Evolutionary conservation across 1,139 yeast genomes (phyloP).

Genomic region (Yamadazyma pseudoaaseri): DNA sequence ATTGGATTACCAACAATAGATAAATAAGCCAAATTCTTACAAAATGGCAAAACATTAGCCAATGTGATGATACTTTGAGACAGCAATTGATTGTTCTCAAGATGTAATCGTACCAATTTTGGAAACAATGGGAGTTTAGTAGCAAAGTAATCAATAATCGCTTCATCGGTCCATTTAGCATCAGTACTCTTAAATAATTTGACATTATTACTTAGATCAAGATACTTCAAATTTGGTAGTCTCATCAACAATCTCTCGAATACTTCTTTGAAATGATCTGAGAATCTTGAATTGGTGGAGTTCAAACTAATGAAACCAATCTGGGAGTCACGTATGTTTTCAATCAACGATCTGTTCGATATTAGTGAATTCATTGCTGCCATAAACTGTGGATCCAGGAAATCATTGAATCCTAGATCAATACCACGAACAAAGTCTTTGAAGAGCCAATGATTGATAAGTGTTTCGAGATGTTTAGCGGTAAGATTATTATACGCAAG

Average conservation of each 20-base stretch:
- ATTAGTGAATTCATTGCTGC: slow-evolving; percentile 24
- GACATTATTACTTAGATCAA: slow-evolving; percentile 68
- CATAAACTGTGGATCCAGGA: slow-evolving; percentile 36
- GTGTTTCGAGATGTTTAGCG: slow-evolving; percentile 45
- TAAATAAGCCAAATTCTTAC: slow-evolving; percentile 54
- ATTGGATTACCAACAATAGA: slow-evolving; percentile 61
- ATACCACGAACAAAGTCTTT: slow-evolving; percentile 48
- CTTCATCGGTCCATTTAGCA: slow-evolving; percentile 1
- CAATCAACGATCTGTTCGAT: slow-evolving; percentile 18
- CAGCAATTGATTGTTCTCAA: slow-evolving; percentile 58
- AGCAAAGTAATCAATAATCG: slow-evolving; percentile 36
- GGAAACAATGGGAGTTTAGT: slow-evolving; percentile 60
- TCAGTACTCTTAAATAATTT: slow-evolving; percentile 37
- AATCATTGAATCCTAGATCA: slow-evolving; percentile 72
- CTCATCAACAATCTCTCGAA: slow-evolving; percentile 32
- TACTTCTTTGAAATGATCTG: slow-evolving; percentile 30
- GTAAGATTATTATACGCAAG: slow-evolving; percentile 65
- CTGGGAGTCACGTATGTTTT: slow-evolving; percentile 26
- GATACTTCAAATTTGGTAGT: slow-evolving; percentile 56
- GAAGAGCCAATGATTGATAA: slow-evolving; percentile 45
- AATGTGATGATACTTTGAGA: slow-evolving; percentile 50
- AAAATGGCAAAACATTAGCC: slow-evolving; percentile 62
- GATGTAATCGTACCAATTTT: slow-evolving; percentile 53
- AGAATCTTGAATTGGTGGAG: slow-evolving; percentile 54
- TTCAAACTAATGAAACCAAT: slow-evolving; percentile 68